These are phyloP conservation scores for Volvox africanus DNA, from an alignment of 139 green algal species.

Conservation along the genomic window DNA sequence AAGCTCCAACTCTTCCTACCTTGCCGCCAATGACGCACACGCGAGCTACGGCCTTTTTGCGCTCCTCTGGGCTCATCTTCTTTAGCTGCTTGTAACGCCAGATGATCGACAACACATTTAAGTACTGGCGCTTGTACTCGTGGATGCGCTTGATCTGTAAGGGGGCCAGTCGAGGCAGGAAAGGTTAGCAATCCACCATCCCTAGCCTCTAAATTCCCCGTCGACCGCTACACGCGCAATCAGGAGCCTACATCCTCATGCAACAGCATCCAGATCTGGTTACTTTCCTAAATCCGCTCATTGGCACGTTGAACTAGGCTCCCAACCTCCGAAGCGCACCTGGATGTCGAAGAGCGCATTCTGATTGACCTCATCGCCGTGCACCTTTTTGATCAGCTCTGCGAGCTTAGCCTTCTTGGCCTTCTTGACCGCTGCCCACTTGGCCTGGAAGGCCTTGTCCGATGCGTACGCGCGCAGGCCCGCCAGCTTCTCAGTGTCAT, in stretches of 20 bases:
- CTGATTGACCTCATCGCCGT: constrained; percentile 82
- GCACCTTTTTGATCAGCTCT: constrained; percentile 82
- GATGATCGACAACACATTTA: constrained; percentile 93
- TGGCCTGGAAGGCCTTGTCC: constrained; percentile 68
- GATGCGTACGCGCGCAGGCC: constrained; percentile 60
- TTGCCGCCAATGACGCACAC: constrained; percentile 97
- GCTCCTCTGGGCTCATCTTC: constrained; percentile 87
- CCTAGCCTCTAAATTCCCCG: too few species aligned
- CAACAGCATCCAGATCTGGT: too few species aligned
- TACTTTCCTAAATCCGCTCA: too few species aligned
- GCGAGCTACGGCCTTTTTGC: constrained; percentile 86
- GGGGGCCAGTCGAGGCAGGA: neutral
- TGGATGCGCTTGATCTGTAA: constrained; percentile 98
- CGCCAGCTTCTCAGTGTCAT: constrained; percentile 66
- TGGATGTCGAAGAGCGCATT: constrained; percentile 96
- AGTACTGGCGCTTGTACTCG: constrained; percentile 99
- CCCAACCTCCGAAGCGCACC: constrained; percentile 34
- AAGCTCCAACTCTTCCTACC: constrained; percentile 68
- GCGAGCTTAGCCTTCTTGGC: constrained; percentile 87
- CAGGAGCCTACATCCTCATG: too few species aligned
- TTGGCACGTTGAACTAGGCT: too few species aligned
- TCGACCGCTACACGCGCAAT: too few species aligned
- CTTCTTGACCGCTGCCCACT: constrained; percentile 91
- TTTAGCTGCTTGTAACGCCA: constrained; percentile 94
- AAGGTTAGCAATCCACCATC: neutral